Evolutionary conservation across 2,329 filamentous ascomycete genomes (phyloP).

Genomic region (Plectosphaerella cucumerina): DNA sequence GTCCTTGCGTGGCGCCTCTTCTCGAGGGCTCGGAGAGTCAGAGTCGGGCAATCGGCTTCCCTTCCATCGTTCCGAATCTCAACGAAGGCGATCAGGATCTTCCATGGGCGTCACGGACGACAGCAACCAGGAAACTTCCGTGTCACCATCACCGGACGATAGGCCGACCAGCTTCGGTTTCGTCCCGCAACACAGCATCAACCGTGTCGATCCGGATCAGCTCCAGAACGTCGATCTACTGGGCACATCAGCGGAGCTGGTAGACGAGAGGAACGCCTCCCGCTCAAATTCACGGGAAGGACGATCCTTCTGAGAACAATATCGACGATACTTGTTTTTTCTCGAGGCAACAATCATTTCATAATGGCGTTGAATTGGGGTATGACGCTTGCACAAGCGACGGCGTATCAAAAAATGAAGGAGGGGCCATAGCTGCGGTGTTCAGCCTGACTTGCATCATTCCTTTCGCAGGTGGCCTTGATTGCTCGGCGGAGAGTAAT

Average conservation of each 20-base stretch:
- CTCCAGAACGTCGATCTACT: slow-evolving; percentile 40
- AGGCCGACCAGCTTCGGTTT: slow-evolving; percentile 51
- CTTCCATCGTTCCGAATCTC: slow-evolving; percentile 53
- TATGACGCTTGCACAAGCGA: not conserved
- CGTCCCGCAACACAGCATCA: slow-evolving; percentile 55
- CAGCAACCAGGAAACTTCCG: slow-evolving; percentile 35
- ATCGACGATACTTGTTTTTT: not conserved
- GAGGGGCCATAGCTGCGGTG: not conserved
- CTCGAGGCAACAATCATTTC: no score
- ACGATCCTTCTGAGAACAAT: not conserved
- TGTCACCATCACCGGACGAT: slow-evolving; percentile 32
- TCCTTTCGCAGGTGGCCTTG: no score
- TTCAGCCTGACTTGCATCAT: no score
- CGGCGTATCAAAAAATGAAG: not conserved
- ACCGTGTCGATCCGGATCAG: slow-evolving; percentile 45
- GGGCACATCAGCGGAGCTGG: slow-evolving; percentile 52
- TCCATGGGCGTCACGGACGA: slow-evolving; percentile 45
- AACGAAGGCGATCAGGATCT: slow-evolving; percentile 45
- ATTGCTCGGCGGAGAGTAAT: no score
- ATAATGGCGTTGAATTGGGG: no score
- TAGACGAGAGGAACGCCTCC: slow-evolving; percentile 31
- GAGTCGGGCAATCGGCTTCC: slow-evolving; percentile 31
- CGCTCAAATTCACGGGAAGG: slow-evolving; percentile 7
- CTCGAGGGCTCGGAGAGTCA: slow-evolving; percentile 2
- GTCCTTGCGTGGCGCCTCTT: slow-evolving; percentile 2